Evolutionary conservation across 495 filamentous ascomycete genomes (phyloP).

Genomic region (Podospora tetraspora): DNA sequence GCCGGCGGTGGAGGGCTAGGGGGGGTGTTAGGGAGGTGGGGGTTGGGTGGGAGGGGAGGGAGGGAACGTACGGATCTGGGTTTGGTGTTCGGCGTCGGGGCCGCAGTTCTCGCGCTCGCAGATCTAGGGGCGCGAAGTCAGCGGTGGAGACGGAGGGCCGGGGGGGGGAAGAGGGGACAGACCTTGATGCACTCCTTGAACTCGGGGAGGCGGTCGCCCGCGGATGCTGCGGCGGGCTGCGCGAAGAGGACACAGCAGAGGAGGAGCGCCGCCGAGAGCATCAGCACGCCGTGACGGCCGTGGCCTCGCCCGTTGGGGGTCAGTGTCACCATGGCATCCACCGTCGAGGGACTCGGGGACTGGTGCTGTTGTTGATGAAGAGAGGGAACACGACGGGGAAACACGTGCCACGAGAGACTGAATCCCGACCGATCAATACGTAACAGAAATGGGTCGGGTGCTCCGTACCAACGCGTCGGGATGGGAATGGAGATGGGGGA

Average conservation of each 20-base stretch:
- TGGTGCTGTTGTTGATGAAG: not conserved
- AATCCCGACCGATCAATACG: not conserved
- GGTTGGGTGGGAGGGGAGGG: not conserved
- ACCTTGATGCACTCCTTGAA: constrained; percentile 87
- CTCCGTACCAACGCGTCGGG: not conserved
- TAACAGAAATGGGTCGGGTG: not conserved
- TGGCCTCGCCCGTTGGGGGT: not conserved
- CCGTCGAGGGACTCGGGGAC: not conserved
- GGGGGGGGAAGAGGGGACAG: constrained; percentile 16
- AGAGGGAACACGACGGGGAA: not conserved
- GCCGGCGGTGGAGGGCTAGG: constrained; percentile 59
- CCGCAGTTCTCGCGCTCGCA: constrained; percentile 78
- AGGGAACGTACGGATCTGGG: constrained; percentile 48
- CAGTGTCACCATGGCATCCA: not conserved
- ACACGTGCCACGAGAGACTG: not conserved
- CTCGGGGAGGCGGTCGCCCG: constrained; percentile 82
- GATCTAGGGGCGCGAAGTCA: constrained; percentile 48
- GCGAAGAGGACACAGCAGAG: constrained; percentile 42
- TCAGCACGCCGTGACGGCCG: not conserved
- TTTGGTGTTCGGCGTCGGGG: constrained; percentile 33
- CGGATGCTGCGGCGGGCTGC: constrained; percentile 57
- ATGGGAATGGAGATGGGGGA: not conserved
- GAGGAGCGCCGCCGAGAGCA: constrained; percentile 9
- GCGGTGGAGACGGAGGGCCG: not conserved
- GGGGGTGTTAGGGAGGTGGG: not conserved